Base-by-base conservation (phyloP, 495 filamentous ascomycete genomes). In the Aspergillus egyptiacus region DNA sequence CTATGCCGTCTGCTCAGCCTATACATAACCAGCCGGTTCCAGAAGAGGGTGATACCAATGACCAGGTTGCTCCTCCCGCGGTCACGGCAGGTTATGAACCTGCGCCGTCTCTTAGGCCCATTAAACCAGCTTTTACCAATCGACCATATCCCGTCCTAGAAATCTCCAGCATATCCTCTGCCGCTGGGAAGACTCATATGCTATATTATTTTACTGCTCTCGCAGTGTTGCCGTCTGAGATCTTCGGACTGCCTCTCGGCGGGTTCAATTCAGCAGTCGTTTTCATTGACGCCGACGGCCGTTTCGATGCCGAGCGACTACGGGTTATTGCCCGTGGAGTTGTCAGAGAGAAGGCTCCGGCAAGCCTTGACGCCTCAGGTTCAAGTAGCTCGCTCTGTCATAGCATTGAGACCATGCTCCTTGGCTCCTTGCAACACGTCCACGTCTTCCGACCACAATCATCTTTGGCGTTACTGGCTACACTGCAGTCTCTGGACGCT, bases 221-320 rank as follows among this genome's bases (percentile, higher is more conserved):
- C 2, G 75, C 79, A 0, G 66, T 86, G 10, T 68, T 93, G 7
- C 76, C 84, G 2, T 32, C 65, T 1, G 60, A 62, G 2, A 58
- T 62, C 36, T 50, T 64, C 2, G 61, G 56, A n/a, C 22, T 63
- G 17, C 17, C 45, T 4, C 40, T 76, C 3, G 48, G 57, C 27
- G 82, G 80, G n/a, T 72, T 76, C 23, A 61, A 66, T 19, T 76
- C 78, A 14, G 74, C 86, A 2, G 74, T 91, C 2, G 73, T 85
- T 3, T 67, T 90, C 23, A 58, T 95, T 19, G 90, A 95, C 55
- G 71, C 82, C 0, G 82, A 87, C 34, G 72, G 74, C 32, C 75
- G 76, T 0, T 89, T 95, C 52, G 78, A 83, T 24, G 70, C 80
- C 9, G 60, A 74, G 11, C 74, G 81, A 9, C 71, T 93, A 0